phyloP scores from a whole-genome alignment of 352 stramenopile genomes.

The Phytophthora constricta region DNA sequence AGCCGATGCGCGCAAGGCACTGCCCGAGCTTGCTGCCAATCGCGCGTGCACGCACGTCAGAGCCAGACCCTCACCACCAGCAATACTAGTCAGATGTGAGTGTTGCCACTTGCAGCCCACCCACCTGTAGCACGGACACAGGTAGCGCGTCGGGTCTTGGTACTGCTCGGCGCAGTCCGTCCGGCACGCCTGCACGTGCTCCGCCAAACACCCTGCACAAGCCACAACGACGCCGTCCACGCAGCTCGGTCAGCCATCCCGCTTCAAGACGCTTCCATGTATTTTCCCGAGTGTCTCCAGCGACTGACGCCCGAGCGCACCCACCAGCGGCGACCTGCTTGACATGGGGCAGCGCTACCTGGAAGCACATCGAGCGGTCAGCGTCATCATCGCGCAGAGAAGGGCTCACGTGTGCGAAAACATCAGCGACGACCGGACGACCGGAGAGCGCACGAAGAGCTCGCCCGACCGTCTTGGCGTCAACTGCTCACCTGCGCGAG shows the following conservation, averaged over 20 bases:
- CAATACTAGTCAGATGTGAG: not conserved
- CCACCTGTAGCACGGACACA: conserved; percentile 81
- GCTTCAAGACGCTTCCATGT: conserved; percentile 6
- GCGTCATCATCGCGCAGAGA: conserved; percentile 24
- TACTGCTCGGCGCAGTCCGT: conserved; percentile 62
- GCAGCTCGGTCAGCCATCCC: not conserved
- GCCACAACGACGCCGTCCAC: not conserved
- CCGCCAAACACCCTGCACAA: conserved; percentile 46
- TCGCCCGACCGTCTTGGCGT: conserved; percentile 7
- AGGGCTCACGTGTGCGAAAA: not conserved
- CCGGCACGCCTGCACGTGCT: conserved; percentile 59
- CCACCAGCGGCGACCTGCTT: conserved; percentile 27
- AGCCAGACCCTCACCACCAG: conserved; percentile 19
- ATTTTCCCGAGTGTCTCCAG: conserved; percentile 16
- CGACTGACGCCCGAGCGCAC: conserved; percentile 3
- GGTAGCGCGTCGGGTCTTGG: conserved; percentile 56
- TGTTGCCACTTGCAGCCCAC: conserved; percentile 2
- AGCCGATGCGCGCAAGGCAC: conserved; percentile 71
- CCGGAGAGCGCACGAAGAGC: conserved; percentile 2
- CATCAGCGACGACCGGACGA: conserved; percentile 20
- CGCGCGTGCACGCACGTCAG: not conserved
- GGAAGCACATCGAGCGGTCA: conserved; percentile 7
- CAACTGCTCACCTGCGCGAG: conserved; percentile 20
- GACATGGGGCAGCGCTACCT: conserved; percentile 32
- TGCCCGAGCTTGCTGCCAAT: conserved; percentile 61